Percentiles rank a stretch among this genome's conserved stretches.
Conservation (phyloP, 257 asterid species). For the Fraxinus anomala region DNA sequence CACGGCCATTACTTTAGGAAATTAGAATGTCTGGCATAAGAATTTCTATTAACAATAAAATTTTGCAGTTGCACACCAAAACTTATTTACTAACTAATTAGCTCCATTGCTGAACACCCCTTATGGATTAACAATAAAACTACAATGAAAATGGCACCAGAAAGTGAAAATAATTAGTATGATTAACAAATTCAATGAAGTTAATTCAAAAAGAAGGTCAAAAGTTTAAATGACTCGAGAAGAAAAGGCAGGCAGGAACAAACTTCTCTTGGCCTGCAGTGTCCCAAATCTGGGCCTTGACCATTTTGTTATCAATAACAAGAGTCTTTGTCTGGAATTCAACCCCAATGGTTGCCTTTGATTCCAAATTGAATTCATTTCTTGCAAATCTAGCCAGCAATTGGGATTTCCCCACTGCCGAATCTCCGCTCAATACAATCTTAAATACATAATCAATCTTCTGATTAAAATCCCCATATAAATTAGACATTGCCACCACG, state of each 20-base stretch:
- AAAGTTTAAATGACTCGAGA: neutral
- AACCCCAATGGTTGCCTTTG: conserved; percentile 85
- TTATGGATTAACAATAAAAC: neutral
- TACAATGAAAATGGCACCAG: neutral
- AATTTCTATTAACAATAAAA: no score
- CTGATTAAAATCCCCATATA: conserved; percentile 72
- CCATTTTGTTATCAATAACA: conserved; percentile 65
- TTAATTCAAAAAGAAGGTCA: neutral
- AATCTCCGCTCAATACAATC: conserved; percentile 82
- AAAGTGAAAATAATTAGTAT: neutral
- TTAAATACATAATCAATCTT: conserved; percentile 88
- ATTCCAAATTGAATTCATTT: conserved; percentile 81
- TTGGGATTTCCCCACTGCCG: conserved; percentile 92
- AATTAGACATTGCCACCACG: conserved; percentile 59
- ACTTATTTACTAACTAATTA: neutral
- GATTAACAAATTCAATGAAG: neutral
- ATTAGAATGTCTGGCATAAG: no score
- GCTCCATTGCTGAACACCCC: neutral
- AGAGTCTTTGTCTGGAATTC: conserved; percentile 81
- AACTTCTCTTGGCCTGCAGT: conserved; percentile 97
- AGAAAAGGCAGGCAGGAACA: conserved; percentile 1
- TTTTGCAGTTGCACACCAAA: neutral
- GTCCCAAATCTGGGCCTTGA: conserved; percentile 96
- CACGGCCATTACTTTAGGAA: neutral
- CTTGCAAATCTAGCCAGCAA: conserved; percentile 84